Evolutionary conservation across 306 rosid genomes (phyloP), one percentile per base, ranked within the genome.

Genomic region (Vigna radiata): DNA sequence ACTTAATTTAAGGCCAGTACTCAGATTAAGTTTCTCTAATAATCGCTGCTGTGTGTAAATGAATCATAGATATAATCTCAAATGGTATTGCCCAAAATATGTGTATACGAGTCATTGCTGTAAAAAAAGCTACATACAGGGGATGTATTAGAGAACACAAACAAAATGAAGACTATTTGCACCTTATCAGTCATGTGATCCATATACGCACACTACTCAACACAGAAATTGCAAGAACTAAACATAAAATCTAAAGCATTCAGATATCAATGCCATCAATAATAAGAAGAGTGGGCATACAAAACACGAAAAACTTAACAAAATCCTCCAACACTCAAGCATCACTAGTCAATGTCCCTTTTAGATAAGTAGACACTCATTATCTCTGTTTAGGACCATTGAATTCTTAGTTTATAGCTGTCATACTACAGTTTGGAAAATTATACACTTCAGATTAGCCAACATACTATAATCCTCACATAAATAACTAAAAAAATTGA

Each of bases 1-100:
- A 52, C 58, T 65, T 50, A 64, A 81, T 55, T 62, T 60, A 27
- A 12, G 65, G 64, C 52, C n/a, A 71, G 60, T 55, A 72, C 70
- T 72, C 63, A 41, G 36, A 67, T 67, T 50, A 7, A 70, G 53
- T 46, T 70, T 12, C 41, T 53, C n/a, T 67, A 52, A 80, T 43
- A 65, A 33, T 19, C 25, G 4, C 31, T 3, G 21, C 19, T 23
- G 56, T 43, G 33, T 36, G 46, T 44, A 23, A 73, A 53, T 17
- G 49, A 44, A 21, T 12, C 50, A 61, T 15, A 43, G 47, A 74
- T 54, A 68, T 18, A 46, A 60, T 49, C 46, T 60, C 11, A 68
- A n/a, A 14, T 12, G 46, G 85, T 27, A 55, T 31, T 41, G 27
- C 55, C 67, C 27, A 17, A 8, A 71, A 67, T 50, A 46, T 33